Evolutionary conservation across 495 filamentous ascomycete species (phyloP), one percentile per base, ranked within the genome.

Genomic region (Zalerion maritima): DNA sequence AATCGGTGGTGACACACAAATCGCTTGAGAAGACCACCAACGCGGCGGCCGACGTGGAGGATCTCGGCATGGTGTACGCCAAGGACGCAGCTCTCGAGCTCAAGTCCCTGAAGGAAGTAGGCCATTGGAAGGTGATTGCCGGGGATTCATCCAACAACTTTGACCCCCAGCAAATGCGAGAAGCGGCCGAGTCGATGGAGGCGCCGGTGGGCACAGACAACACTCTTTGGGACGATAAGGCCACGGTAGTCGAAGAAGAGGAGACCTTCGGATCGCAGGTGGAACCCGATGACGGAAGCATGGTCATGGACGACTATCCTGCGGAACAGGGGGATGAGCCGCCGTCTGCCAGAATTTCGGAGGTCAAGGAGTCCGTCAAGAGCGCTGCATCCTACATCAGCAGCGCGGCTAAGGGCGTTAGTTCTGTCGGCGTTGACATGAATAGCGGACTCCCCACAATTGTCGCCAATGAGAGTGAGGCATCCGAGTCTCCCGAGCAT

Each of bases 41-140:
- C 6, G 73, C 75, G 22, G 73, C 69, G 6, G 69, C 73, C 27
- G 69, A 72, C 3, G 58, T 93, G 9, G 71, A 94, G 44, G 70
- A 70, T 8, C 62, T 64, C 36, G 89, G 70, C 16, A 96, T 94
- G 78, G 58, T 57, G 28, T 62, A 78, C 33, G 89, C 91, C 3
- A 77, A 84, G 32, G 52, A 73, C 15, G 72, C 82, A 11, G 91
- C 89, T 18, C 76, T 74, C 41, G 86, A 99, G 43, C 65, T 99
- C 18, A 63, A 65, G 11, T 58, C 82, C 21, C 51, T 99, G 15
- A 96, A 89, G 67, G 76, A 80, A 37, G 78, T 91, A 23, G 81
- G 74, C 14, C 62, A 63, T 37, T 91, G 81, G 80, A 96, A 96
- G 55, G 65, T 94, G 26, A 62, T 68, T 14, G 73, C 84, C 22